Conservation (phyloP, 78 protist species). For the Salpingoeca rosetta region DNA sequence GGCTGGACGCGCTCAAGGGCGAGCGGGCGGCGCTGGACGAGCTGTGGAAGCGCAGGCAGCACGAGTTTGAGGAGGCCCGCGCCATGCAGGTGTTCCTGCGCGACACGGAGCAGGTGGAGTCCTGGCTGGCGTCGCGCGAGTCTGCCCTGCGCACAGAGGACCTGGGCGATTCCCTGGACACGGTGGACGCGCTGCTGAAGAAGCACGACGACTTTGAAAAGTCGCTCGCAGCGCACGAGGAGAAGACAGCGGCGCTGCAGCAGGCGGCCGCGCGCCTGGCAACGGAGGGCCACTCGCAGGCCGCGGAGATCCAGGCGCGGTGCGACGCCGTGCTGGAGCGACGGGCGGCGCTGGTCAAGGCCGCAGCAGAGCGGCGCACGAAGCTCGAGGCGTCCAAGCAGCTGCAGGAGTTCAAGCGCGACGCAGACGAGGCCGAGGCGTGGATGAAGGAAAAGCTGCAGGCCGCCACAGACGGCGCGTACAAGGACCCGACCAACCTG, state of each 20-base stretch:
- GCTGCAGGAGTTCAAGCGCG: neutral
- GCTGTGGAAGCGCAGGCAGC: neutral
- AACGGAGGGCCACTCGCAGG: neutral
- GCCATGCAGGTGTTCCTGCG: neutral
- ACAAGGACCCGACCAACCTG: neutral
- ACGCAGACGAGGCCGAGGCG: neutral
- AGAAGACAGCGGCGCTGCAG: neutral
- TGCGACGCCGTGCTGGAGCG: too few species aligned
- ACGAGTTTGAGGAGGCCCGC: neutral
- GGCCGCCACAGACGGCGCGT: neutral
- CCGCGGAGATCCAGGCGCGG: neutral
- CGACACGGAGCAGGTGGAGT: neutral
- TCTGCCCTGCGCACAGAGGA: neutral
- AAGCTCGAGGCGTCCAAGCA: neutral
- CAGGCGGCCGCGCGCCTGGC: neutral
- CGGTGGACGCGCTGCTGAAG: neutral
- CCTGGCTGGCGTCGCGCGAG: neutral
- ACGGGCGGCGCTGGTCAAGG: neutral
- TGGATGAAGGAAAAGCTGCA: neutral
- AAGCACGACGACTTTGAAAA: neutral
- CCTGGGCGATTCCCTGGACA: neutral
- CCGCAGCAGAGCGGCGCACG: neutral
- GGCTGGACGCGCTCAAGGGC: neutral
- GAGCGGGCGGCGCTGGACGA: neutral
- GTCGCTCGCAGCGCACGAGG: neutral